phyloP scores from a whole-genome alignment of 73 alveolate genomes.

The Halteria grandinella region DNA sequence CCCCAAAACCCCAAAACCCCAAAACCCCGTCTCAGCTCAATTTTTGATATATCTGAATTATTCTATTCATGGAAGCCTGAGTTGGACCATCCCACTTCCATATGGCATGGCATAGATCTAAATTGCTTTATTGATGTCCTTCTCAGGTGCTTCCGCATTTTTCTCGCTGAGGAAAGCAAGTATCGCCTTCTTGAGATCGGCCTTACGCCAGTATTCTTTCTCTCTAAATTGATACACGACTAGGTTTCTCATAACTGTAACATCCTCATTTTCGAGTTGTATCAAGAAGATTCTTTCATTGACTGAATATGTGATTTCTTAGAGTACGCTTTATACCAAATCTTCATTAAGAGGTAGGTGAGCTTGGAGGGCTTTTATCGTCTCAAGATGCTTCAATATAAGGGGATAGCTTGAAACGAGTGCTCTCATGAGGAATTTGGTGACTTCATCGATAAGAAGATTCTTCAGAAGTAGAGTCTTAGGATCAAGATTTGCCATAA shows the following conservation, averaged over 20 bases:
- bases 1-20: too few relatives aligned
- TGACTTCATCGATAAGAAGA: too few relatives aligned
- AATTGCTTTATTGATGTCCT: slow-evolving; percentile 9
- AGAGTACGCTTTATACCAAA: not conserved
- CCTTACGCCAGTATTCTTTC: slow-evolving; percentile 5
- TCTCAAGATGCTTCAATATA: too few relatives aligned
- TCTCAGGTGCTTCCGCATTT: not conserved
- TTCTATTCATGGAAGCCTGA: slow-evolving; percentile 13
- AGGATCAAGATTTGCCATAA: too few relatives aligned
- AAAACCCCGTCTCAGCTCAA: too few relatives aligned
- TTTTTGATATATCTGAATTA: too few relatives aligned
- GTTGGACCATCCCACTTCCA: not conserved
- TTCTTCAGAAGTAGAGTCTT: too few relatives aligned
- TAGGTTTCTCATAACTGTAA: slow-evolving; percentile 3
- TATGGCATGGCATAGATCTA: not conserved
- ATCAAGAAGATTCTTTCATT: slow-evolving; percentile 28
- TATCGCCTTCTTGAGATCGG: slow-evolving; percentile 22
- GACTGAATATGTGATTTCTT: slow-evolving; percentile 11
- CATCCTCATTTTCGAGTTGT: not conserved
- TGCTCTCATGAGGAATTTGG: too few relatives aligned
- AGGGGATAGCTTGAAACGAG: too few relatives aligned
- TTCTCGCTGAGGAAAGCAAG: not conserved
- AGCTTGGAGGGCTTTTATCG: too few relatives aligned
- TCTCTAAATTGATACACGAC: not conserved
- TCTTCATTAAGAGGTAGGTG: too few relatives aligned